Evolutionary conservation across 2,329 filamentous ascomycete species (phyloP).

Genomic region (Drechslera avenae): DNA sequence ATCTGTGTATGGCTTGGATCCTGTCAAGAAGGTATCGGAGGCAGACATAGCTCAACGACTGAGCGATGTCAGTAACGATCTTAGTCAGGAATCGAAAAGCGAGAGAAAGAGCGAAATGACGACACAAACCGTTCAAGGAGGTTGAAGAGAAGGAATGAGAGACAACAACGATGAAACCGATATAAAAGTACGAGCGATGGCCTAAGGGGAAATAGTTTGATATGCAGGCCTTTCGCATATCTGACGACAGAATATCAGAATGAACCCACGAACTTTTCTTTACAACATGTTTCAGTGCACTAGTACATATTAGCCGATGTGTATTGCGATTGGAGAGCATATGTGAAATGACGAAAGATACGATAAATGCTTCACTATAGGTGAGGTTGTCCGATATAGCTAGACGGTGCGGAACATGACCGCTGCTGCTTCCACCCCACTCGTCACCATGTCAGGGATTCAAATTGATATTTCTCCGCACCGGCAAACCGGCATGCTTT

Average conservation of each 20-base stretch:
- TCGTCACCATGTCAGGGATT: neutral
- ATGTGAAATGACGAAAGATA: no score
- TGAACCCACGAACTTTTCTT: neutral
- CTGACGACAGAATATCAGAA: neutral
- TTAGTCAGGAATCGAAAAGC: neutral
- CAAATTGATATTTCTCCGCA: neutral
- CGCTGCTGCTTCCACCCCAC: neutral
- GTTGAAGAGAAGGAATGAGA: neutral
- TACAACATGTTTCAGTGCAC: neutral
- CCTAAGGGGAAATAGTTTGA: slow-evolving; percentile 1
- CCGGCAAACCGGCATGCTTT: neutral
- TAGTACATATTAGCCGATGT: no score
- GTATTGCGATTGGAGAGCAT: no score
- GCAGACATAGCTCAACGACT: slow-evolving; percentile 16
- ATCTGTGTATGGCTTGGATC: slow-evolving; percentile 12
- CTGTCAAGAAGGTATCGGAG: slow-evolving; percentile 12
- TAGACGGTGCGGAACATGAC: neutral
- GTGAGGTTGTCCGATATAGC: neutral
- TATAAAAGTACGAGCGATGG: neutral
- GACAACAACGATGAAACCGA: slow-evolving; percentile 1
- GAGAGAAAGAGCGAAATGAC: slow-evolving; percentile 5
- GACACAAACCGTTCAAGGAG: slow-evolving; percentile 16
- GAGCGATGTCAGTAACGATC: slow-evolving; percentile 6
- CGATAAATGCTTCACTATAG: no score
- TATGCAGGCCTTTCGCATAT: neutral